Base-by-base conservation (phyloP, 352 stramenopile species). In the Globisporangium megalacanthum region DNA sequence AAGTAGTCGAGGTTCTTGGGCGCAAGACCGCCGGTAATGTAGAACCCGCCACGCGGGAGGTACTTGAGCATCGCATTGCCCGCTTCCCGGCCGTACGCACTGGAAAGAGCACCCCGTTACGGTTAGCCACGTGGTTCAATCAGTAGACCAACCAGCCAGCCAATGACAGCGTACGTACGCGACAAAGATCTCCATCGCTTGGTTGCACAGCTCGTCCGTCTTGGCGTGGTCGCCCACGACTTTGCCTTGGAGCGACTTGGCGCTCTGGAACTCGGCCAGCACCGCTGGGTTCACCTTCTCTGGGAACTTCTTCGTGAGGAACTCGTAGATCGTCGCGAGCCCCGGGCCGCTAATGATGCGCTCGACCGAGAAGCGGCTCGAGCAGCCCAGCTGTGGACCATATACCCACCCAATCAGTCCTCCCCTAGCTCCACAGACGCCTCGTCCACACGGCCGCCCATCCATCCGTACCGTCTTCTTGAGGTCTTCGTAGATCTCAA, bases 1-100 rank as follows among this genome's bases (percentile, higher is more conserved):
- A 99, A 98, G 60, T 92, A 94, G 64, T 95, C 75, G 45, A 99
- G 79, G 72, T 99, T 98, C 75, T 99, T 99, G 0, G 90, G 90
- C 19, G 97, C 97, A 25, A 99, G 81, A 33, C 96, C 97, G 36
- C 97, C 97, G 14, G 94, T 97, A 52, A 99, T 90, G 85, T 98
- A 99, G 57, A 99, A 89, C 20, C 97, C 97, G 66, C 96, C 96
- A 39, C 86, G 95, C 25, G 96, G 96, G 54, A 98, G 85, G 56
- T 94, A 98, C 73, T 98, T 98, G 57, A 99, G 83, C 56, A 88
- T 89, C 48, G 88, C 83, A 65, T 87, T 95, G 29, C 97, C 96
- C 54, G 95, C 92, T 80, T 99, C 97, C 58, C 78, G 83, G 47
- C 95, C 97, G 66, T 99, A 99, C 17, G 92, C 83, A 60, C 81